Evolutionary conservation across 2,329 filamentous ascomycete species (phyloP), one percentile per base, ranked within the genome.

Genomic region (Elsinoe batatas): DNA sequence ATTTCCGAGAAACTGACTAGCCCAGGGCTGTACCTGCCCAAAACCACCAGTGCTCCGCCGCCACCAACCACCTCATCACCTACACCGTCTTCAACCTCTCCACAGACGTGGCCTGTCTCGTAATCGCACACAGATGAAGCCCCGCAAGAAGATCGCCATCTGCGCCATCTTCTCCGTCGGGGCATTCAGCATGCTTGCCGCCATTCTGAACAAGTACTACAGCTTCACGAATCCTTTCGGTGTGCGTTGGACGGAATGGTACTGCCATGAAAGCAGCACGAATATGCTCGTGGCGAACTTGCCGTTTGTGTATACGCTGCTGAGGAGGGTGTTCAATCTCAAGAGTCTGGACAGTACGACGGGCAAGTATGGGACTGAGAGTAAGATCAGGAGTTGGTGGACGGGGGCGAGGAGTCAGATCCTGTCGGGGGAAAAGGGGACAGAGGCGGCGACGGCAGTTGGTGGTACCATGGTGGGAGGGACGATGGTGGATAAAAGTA

Each of bases 281-380:
- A 79, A 80, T 5, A 72, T 84, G 38, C 73, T 82, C 49, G 80
- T 83, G 13, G 75, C 79, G 26, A 84, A 84, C 58, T 71, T 84
- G 5, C 80, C 81, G 0, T 77, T 82, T 49, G 77, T 75, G 59
- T 83, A 79, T 75, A 76, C 78, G 10, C 15, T 60, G 1, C 22
- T 58, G 5, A 38, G 58, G 17, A 32, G 58, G 7, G 15, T 57
- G 8, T 58, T 58, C 50, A 55, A 57, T n/a, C 36, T 60, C 18
- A 43, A 55, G n/a, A 49, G 56, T 30, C 51, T 60, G 38, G 58
- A 56, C 18, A 32, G 15, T 22, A 30, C 54, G 33, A 50, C 44
- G 12, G 51, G 51, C 37, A 54, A 54, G 17, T 54, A 54, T 30
- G 51, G 51, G 11, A 54, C 51, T 13, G 47, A 33, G 3, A 51